Conservation (phyloP, 192 early-diverging fungal species). For the Backusella liffmaniae region DNA sequence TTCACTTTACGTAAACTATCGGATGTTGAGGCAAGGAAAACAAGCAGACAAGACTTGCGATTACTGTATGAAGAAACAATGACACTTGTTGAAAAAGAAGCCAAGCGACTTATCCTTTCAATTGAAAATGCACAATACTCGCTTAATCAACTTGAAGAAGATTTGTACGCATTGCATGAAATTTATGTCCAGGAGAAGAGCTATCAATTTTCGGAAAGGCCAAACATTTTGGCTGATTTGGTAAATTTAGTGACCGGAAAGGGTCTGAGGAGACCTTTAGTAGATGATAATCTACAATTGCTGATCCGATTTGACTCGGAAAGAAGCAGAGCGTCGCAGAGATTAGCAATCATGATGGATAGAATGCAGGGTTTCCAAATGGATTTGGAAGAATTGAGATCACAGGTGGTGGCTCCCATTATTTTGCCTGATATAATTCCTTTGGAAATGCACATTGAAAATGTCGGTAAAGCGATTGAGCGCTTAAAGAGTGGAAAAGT, state of each 20-base stretch:
- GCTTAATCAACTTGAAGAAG: constrained; percentile 40
- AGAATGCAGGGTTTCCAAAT: constrained; percentile 50
- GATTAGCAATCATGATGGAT: constrained; percentile 41
- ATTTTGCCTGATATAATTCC: constrained; percentile 30
- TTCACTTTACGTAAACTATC: constrained; percentile 36
- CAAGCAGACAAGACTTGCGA: constrained; percentile 31
- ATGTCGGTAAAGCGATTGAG: constrained; percentile 38
- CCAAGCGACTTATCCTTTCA: constrained; percentile 26
- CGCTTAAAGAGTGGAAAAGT: constrained; percentile 39
- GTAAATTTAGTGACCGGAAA: constrained; percentile 37
- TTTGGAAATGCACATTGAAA: constrained; percentile 42
- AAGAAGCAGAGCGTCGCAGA: constrained; percentile 38
- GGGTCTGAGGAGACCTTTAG: constrained; percentile 23
- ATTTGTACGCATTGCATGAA: constrained; percentile 42
- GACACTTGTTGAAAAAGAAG: constrained; percentile 35
- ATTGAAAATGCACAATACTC: constrained; percentile 29
- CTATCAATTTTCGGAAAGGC: constrained; percentile 33
- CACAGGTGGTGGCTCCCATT: constrained; percentile 41
- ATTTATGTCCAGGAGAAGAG: constrained; percentile 40
- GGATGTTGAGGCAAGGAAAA: constrained; percentile 32
- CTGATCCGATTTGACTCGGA: constrained; percentile 39
- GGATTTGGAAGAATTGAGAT: constrained; percentile 49
- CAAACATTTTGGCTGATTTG: constrained; percentile 33
- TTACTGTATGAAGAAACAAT: constrained; percentile 33
- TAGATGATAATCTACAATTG: constrained; percentile 42